phyloP scores from a whole-genome alignment of 176 grass and related monocot species.

The Triticum urartu region DNA sequence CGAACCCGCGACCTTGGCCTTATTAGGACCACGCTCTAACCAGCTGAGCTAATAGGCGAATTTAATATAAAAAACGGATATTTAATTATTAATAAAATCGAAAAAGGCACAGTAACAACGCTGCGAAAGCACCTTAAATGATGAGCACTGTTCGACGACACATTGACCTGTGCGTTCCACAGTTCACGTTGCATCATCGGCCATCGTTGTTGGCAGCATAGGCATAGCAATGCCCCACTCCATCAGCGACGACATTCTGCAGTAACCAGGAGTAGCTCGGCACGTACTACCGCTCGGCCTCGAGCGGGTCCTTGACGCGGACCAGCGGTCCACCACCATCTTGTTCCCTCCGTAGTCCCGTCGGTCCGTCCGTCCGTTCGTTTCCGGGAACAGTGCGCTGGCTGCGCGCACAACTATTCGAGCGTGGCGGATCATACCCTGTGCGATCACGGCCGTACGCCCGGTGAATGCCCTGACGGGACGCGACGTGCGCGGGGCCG shows the following conservation, averaged over 20 bases:
- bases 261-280: background rate
- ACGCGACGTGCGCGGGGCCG: constrained; percentile 34
- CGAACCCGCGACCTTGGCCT: constrained; percentile 78
- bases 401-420: constrained; percentile 15
- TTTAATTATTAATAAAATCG: no score
- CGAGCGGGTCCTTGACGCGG: background rate
- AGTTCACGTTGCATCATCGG: background rate
- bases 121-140: no score
- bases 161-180: background rate
- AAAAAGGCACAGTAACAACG: no score
- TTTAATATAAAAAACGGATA: background rate
- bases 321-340: background rate
- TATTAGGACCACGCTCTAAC: constrained; percentile 87
- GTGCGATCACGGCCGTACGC: constrained; percentile 20
- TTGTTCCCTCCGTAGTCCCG: background rate
- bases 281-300: background rate
- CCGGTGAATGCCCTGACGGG: constrained; percentile 30
- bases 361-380: background rate
- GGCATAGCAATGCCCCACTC: background rate
- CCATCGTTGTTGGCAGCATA: background rate
- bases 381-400: background rate
- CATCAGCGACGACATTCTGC: background rate
- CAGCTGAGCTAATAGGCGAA: constrained; percentile 65
- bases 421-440: constrained; percentile 14
- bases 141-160: background rate